A percentile compares a stretch with the other conserved stretches of the same genome.
phyloP scores from a whole-genome alignment of 305 asterid genomes.

The Ilex paraguariensis region DNA sequence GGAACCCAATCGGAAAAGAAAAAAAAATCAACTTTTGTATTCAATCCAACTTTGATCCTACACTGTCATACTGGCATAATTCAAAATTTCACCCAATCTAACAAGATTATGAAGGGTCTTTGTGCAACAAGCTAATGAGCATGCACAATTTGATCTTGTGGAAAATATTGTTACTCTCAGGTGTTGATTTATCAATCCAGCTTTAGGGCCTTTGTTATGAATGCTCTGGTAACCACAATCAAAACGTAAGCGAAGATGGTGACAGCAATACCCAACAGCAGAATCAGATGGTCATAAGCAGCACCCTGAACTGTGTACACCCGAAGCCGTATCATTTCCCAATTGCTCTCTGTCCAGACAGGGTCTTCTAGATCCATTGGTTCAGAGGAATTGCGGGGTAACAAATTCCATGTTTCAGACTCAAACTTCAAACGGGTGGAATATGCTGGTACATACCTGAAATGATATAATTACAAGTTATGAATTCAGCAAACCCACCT shows the following conservation, averaged over 20 bases:
- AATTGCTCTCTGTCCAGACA: slow-evolving; percentile 96
- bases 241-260: slow-evolving; percentile 56
- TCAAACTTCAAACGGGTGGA: slow-evolving; percentile 80
- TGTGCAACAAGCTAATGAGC: too few species aligned
- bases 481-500: too few species aligned
- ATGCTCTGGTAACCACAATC: slow-evolving; percentile 45
- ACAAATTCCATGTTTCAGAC: slow-evolving; percentile 56
- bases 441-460: slow-evolving; percentile 90
- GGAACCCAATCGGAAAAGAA: too few species aligned
- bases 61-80: too few species aligned
- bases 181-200: slow-evolving; percentile 40
- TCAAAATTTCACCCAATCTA: too few species aligned
- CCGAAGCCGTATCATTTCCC: slow-evolving; percentile 63
- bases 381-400: slow-evolving; percentile 60
- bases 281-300: slow-evolving; percentile 50
- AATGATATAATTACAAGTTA: slow-evolving; percentile 5
- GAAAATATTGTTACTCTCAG: too few species aligned
- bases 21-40: too few species aligned
- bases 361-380: slow-evolving; percentile 50
- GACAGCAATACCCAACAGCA: slow-evolving; percentile 55
- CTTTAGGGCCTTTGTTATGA: slow-evolving; percentile 79
- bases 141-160: too few species aligned
- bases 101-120: too few species aligned
- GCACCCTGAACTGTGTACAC: slow-evolving; percentile 56
- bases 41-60: too few species aligned